Evolutionary conservation across 2,329 filamentous ascomycete species (phyloP).

Genomic region (Pseudogymnoascus destructans): DNA sequence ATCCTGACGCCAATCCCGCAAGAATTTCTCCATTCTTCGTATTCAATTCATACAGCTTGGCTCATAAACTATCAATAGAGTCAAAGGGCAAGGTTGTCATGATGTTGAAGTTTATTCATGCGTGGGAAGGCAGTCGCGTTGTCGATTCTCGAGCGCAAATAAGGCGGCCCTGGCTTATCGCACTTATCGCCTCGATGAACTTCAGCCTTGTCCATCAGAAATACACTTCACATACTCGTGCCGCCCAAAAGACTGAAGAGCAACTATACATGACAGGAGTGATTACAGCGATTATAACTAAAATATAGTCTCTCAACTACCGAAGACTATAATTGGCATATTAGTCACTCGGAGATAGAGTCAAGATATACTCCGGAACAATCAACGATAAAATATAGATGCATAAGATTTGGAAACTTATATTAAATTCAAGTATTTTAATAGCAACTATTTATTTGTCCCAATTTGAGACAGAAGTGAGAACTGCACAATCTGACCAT

Average conservation of each 20-base stretch:
- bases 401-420: neutral
- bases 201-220: neutral
- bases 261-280: no score
- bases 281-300: no score
- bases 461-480: neutral
- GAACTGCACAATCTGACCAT: neutral
- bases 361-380: no score
- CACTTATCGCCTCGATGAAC: neutral
- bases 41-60: neutral
- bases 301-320: no score
- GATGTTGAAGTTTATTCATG: neutral
- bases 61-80: neutral
- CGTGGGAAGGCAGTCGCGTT: conserved; percentile 1
- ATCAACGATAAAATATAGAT: neutral
- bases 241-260: no score
- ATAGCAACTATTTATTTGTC: conserved; percentile 2
- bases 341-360: no score
- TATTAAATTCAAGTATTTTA: conserved; percentile 7
- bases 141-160: neutral
- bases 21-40: conserved; percentile 71
- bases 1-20: conserved; percentile 90
- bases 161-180: neutral
- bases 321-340: no score
- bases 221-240: neutral
- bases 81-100: neutral